A percentile compares a stretch with the other conserved stretches of the same genome.
These are phyloP conservation scores for Podospora didyma DNA, from an alignment of 495 filamentous ascomycete species.

Conservation along the genomic window DNA sequence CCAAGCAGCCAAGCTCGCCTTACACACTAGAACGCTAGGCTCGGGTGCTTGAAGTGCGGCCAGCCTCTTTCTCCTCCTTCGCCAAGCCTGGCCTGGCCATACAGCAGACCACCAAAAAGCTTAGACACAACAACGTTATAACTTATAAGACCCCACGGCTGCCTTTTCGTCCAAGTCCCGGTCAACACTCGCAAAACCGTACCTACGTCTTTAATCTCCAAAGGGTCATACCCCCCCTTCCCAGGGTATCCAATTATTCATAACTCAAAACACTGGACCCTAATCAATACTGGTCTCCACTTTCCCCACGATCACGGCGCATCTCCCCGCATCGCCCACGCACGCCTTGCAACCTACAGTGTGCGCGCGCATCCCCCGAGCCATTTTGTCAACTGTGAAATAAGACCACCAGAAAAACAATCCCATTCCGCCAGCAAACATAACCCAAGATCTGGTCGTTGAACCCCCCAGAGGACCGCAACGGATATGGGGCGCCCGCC, in stretches of 20 bases:
- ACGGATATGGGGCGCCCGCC: conserved; percentile 42
- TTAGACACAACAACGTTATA: neutral
- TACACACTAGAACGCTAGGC: no score
- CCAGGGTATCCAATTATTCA: neutral
- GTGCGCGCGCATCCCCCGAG: neutral
- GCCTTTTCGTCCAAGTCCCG: neutral
- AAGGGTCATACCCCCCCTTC: neutral
- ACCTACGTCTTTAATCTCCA: neutral
- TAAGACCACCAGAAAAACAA: no score
- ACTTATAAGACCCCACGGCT: neutral
- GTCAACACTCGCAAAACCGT: neutral
- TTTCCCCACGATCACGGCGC: conserved; percentile 1
- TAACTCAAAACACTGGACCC: neutral
- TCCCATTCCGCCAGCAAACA: neutral
- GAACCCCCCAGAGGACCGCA: neutral
- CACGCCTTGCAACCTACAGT: neutral
- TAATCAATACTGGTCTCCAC: conserved; percentile 1
- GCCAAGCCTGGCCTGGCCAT: no score
- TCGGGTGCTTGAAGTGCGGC: no score
- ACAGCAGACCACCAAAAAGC: no score
- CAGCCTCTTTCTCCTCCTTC: no score
- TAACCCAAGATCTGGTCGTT: no score
- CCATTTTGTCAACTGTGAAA: neutral
- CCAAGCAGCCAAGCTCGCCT: no score
- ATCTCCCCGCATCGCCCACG: neutral